Evolutionary conservation across 768 basidiomycete species (phyloP).

Genomic region (Macrolepiota fuliginosa): DNA sequence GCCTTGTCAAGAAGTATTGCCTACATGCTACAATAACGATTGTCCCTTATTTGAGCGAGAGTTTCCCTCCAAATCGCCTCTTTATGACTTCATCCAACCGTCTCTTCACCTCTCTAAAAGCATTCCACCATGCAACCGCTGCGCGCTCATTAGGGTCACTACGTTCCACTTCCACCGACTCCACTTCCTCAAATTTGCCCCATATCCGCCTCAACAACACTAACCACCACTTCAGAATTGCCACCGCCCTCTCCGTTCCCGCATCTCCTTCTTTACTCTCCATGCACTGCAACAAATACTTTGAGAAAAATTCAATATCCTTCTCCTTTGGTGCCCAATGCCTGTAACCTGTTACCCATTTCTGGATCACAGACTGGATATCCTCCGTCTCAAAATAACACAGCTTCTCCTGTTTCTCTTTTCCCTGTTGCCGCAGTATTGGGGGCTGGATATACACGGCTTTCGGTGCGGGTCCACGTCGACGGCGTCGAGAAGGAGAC

Average conservation of each 20-base stretch:
- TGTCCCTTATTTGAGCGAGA: conserved; percentile 52
- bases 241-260: conserved; percentile 66
- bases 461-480: conserved; percentile 51
- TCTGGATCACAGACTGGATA: conserved; percentile 66
- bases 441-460: conserved; percentile 51
- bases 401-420: conserved; percentile 53
- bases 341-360: conserved; percentile 70
- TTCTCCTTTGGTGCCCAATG: conserved; percentile 63
- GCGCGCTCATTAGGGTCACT: conserved; percentile 41
- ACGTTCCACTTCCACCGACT: conserved; percentile 30
- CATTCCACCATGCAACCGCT: conserved; percentile 71
- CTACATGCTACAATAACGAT: neutral
- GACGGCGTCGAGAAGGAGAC: conserved; percentile 37
- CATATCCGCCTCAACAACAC: conserved; percentile 65
- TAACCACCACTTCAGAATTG: conserved; percentile 82
- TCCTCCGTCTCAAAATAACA: conserved; percentile 66
- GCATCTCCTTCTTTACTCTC: conserved; percentile 54
- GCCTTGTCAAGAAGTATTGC: too few relatives aligned
- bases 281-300: conserved; percentile 68
- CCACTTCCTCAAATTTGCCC: conserved; percentile 50
- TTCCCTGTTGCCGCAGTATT: conserved; percentile 56
- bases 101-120: conserved; percentile 67
- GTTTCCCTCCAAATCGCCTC: conserved; percentile 68
- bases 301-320: conserved; percentile 75
- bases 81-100: conserved; percentile 64